Evolutionary conservation across 805 yeast species (phyloP), one percentile per base, ranked within the genome.

Genomic region (Barnettozyma wickerhamii): DNA sequence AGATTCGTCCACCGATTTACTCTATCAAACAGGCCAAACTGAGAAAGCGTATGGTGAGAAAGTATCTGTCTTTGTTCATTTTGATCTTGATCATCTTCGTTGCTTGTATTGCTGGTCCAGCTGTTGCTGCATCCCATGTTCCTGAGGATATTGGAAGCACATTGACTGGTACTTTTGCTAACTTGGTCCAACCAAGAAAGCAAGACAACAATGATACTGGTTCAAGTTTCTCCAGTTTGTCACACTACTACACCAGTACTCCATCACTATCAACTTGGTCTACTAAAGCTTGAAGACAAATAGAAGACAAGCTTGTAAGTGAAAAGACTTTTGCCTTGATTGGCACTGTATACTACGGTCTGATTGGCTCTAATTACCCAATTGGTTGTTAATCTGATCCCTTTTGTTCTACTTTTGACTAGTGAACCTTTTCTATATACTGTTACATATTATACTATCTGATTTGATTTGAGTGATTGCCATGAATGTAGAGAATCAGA

Each of bases 1-100:
- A 89, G 71, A 90, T 93, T 60, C 85, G 98, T 68, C 97, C 97
- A 47, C 98, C 99, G 57, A 89, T 93, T 63, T 90, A 88, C 71
- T 88, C 98, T 15, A 73, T 91, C 70, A 93, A 93, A 71, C 98
- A 93, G 72, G 91, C 95, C 43, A 83, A 87, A 70, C 80, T 90
- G 66, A 84, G 99, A 67, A 88, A 84, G 84, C 83, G 99, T 72
- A 91, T 93, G 95, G 95, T 93, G 28, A 81, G 85, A 68, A 89
- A 88, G 69, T 93, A 93, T 74, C 81, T 95, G 48, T 66, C 85
- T 10, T 71, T 95, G 62, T 93, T 81, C 76, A 79, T 87, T 57
- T 54, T 68, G 42, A 69, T 93, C 47, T 68, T 95, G 55, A 60
- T 77, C 36, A 58, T 88, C 45, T 89, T 89, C 55, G 77, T 80